Evolutionary conservation across 2,329 filamentous ascomycete species (phyloP).

Genomic region (Venturia asperata): DNA sequence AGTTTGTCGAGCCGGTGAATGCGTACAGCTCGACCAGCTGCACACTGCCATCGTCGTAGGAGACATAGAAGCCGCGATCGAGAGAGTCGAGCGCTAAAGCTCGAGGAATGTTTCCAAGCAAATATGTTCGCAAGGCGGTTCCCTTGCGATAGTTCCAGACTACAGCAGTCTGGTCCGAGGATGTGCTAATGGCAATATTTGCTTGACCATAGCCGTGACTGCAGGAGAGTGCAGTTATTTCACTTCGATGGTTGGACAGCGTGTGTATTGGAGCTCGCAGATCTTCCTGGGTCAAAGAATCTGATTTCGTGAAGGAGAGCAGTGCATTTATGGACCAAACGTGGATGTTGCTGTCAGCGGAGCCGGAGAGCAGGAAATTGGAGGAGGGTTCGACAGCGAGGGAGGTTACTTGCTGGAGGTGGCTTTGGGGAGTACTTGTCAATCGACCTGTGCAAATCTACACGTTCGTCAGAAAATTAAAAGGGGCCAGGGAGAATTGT

Average conservation of each 20-base stretch:
- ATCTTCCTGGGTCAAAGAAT: constrained; percentile 36
- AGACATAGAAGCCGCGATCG: constrained; percentile 73
- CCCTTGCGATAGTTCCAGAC: constrained; percentile 88
- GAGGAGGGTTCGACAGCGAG: constrained; percentile 63
- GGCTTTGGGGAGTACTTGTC: constrained; percentile 66
- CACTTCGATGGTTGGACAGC: constrained; percentile 69
- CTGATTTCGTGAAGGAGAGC: constrained; percentile 49
- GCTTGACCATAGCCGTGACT: constrained; percentile 65
- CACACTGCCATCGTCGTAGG: constrained; percentile 71
- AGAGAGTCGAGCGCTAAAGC: constrained; percentile 74
- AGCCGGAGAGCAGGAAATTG: constrained; percentile 68
- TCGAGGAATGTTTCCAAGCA: constrained; percentile 66
- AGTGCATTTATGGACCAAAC: constrained; percentile 80
- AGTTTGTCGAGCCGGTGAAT: constrained; percentile 33
- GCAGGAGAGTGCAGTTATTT: constrained; percentile 55
- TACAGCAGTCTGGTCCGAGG: constrained; percentile 80
- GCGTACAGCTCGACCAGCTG: constrained; percentile 70
- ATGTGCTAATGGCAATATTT: constrained; percentile 77
- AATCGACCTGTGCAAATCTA: constrained; percentile 69
- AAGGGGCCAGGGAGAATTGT: neutral
- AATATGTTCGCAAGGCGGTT: constrained; percentile 68
- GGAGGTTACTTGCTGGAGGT: constrained; percentile 73
- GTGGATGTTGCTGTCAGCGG: constrained; percentile 81
- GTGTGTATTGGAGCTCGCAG: constrained; percentile 64
- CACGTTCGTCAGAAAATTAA: constrained; percentile 22